These are phyloP conservation scores for Russula brevipes DNA, from an alignment of 768 basidiomycete species.

Conservation along the genomic window DNA sequence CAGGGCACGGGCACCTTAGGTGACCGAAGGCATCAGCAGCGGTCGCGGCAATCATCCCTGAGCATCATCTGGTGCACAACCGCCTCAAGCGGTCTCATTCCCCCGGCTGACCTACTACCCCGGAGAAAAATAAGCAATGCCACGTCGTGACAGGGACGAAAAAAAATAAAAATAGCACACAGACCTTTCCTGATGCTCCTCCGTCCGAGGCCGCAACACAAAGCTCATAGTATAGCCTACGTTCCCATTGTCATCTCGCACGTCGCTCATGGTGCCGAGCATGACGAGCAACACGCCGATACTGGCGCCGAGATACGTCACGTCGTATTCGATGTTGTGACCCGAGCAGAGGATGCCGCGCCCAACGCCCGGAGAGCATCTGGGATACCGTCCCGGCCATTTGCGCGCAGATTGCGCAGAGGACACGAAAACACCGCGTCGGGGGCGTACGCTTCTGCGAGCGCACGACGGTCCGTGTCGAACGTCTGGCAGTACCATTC, in stretches of 20 bases:
- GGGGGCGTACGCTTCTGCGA: conserved; percentile 6
- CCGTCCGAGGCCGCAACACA: background rate
- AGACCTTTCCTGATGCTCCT: background rate
- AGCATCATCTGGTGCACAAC: conserved; percentile 17
- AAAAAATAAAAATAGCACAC: background rate
- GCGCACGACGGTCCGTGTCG: conserved; percentile 14
- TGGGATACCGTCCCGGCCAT: conserved; percentile 6
- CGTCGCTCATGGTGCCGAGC: conserved; percentile 1
- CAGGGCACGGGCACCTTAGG: background rate
- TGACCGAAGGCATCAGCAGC: background rate
- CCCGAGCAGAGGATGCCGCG: conserved; percentile 3
- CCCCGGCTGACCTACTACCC: background rate
- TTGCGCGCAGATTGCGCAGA: conserved; percentile 4
- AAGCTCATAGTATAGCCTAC: conserved; percentile 16
- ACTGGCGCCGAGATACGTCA: conserved; percentile 2
- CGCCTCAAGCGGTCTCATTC: conserved; percentile 12
- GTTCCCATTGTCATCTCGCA: background rate
- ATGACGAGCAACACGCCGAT: conserved; percentile 14
- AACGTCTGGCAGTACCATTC: conserved; percentile 15
- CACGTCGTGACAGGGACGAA: background rate
- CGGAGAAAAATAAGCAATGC: too few species aligned
- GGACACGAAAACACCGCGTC: conserved; percentile 20
- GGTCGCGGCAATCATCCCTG: background rate
- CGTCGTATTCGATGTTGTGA: conserved; percentile 9
- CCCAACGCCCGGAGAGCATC: conserved; percentile 5